phyloP scores from a whole-genome alignment of 2,329 filamentous ascomycete species.

The Teratosphaeria pseudoeucalypti region DNA sequence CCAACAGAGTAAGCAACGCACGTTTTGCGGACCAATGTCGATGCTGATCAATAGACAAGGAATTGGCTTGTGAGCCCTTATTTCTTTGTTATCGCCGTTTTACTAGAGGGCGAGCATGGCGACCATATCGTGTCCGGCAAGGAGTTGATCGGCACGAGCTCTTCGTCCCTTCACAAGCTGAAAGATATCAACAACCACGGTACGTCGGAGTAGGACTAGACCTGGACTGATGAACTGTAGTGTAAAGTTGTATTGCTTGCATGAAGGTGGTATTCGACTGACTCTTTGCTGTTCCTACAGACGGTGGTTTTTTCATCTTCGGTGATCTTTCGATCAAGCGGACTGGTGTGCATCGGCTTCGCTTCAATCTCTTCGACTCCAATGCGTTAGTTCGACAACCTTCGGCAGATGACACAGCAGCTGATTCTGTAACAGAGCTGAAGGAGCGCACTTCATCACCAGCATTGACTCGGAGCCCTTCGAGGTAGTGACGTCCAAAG shows the following conservation, averaged over 20 bases:
- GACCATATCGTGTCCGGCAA: slow-evolving; percentile 12
- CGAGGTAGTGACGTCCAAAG: slow-evolving; percentile 47
- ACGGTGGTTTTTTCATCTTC: slow-evolving; percentile 85
- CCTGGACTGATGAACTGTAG: neutral
- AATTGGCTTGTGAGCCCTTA: slow-evolving; percentile 56
- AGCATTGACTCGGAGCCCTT: slow-evolving; percentile 57
- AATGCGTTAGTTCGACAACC: slow-evolving; percentile 37
- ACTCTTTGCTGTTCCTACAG: slow-evolving; percentile 25
- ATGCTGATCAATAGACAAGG: slow-evolving; percentile 25
- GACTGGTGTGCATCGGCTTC: slow-evolving; percentile 61
- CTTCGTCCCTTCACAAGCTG: slow-evolving; percentile 71
- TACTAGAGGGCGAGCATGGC: slow-evolving; percentile 29
- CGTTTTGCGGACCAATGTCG: neutral
- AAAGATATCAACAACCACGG: slow-evolving; percentile 64
- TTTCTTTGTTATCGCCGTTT: slow-evolving; percentile 50
- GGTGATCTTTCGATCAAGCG: slow-evolving; percentile 72
- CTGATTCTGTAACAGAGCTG: neutral
- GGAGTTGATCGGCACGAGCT: slow-evolving; percentile 51
- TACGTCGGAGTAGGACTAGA: slow-evolving; percentile 15
- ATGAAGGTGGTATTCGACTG: neutral
- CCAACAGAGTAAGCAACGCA: slow-evolving; percentile 4
- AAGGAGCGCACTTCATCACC: slow-evolving; percentile 32
- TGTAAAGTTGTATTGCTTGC: neutral
- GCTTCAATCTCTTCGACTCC: slow-evolving; percentile 71
- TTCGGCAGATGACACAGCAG: neutral